Base-by-base conservation (phyloP, 2,329 filamentous ascomycete genomes). In the Diatrype stigma region DNA sequence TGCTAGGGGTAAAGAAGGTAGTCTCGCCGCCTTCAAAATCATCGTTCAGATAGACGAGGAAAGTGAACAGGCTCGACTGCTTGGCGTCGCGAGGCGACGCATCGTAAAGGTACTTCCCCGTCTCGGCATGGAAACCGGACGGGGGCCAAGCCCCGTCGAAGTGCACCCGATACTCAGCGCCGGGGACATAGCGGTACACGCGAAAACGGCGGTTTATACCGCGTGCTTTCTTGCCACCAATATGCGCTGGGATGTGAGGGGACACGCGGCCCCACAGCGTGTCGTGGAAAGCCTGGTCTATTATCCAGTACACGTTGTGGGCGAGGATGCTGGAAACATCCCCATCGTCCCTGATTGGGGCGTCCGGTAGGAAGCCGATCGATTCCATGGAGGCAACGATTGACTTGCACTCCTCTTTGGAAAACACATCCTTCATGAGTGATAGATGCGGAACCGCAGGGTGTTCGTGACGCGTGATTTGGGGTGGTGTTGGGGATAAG, bases 111-210 rank as follows among this genome's bases (percentile, higher is more conserved):
- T 89, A 89, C 1, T 70, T 76, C 2, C 58, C 59, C 37, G 55
- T 80, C 76, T 47, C 77, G 0, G 79, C 68, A 1, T 77, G 67
- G 42, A 88, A 82, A 2, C 82, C 83, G 0, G 85, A 88, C 0
- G 86, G 85, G 12, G 86, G 86, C 86, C 86, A 89, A 0, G 85
- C 86, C 7, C 86, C 86, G 57, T 89, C 75, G 52, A 89, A 87
- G 56, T 89, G 86, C 52, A 80, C 82, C 7, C 86, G 73, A 60
- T 89, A 89, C 63, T 89, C 86, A 0, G 86, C 86, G 1, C 85
- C 85, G 1, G 85, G 85, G 0, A 89, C 84, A 52, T 89, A 89
- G 59, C 86, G 75, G 56, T 89, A 89, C 0, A 89, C 84, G 17
- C 86, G 76, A 69, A 89, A 89, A 6, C 86, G 78, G 1, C 86